phyloP scores from a whole-genome alignment of 352 stramenopile genomes.

The Phytophthora pluvialis region DNA sequence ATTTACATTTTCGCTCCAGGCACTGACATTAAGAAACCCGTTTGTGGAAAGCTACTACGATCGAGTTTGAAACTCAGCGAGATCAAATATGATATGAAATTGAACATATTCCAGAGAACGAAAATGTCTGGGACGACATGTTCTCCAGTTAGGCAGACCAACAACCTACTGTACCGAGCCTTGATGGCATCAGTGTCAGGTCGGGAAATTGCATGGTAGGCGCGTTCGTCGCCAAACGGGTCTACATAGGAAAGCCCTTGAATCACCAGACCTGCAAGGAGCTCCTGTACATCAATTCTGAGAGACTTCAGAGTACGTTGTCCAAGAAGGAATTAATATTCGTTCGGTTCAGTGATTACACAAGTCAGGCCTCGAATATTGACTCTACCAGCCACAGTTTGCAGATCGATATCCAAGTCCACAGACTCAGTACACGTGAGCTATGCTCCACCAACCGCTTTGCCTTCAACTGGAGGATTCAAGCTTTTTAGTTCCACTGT shows the following conservation, averaged over 20 bases:
- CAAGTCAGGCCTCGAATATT: not conserved
- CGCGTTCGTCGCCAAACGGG: conserved; percentile 8
- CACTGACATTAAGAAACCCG: conserved; percentile 12
- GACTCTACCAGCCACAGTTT: not conserved
- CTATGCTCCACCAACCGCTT: not conserved
- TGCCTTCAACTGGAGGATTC: not conserved
- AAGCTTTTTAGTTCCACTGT: too few species aligned
- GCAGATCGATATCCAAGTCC: not conserved
- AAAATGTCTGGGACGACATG: conserved; percentile 10
- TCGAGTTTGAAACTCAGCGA: conserved; percentile 11
- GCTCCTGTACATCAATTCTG: conserved; percentile 9
- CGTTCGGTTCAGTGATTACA: not conserved
- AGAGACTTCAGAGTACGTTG: conserved; percentile 6
- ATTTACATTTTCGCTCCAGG: conserved; percentile 11
- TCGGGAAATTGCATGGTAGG: not conserved
- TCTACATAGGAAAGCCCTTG: not conserved
- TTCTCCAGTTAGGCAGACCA: not conserved
- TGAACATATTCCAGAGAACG: not conserved
- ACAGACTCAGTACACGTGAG: not conserved
- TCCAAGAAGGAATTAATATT: conserved; percentile 1
- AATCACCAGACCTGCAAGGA: not conserved
- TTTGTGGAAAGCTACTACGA: not conserved
- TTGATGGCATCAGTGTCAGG: conserved; percentile 1
- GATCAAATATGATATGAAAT: conserved; percentile 1
- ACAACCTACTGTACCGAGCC: not conserved